Conservation (phyloP, 306 rosid genomes). For the Crotalaria pallida region DNA sequence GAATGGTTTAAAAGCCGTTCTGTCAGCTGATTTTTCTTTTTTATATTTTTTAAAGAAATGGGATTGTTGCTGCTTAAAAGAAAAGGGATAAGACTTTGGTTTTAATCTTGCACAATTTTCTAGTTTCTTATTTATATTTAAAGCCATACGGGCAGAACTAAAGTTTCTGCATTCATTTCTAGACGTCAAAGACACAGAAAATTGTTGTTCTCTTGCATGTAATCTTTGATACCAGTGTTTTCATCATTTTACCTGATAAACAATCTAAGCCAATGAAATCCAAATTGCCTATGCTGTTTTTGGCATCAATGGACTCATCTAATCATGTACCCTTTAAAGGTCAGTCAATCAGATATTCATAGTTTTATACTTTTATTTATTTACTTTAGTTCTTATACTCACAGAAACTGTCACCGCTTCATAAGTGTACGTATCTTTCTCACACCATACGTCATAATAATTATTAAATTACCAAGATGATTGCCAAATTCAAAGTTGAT, state of each 20-base stretch:
- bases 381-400: not conserved
- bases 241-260: not conserved
- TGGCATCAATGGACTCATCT: not conserved
- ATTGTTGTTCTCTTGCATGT: not conserved
- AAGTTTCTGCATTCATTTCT: conserved; percentile 1
- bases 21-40: not conserved
- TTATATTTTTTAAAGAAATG: not conserved
- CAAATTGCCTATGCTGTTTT: not conserved
- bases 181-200: not conserved
- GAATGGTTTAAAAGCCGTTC: not conserved
- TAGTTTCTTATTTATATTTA: not conserved
- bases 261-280: not conserved
- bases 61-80: too few relatives aligned
- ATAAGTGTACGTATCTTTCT: not conserved
- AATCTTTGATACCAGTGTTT: not conserved
- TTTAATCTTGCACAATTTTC: conserved; percentile 8
- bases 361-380: not conserved
- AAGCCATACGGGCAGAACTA: not conserved
- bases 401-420: not conserved
- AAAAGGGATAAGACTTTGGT: not conserved
- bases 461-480: not conserved
- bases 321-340: not conserved
- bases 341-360: not conserved
- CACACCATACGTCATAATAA: not conserved
- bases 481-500: not conserved